Conservation (phyloP, 768 basidiomycete genomes). For the Tylopilus vinaceipallidus region DNA sequence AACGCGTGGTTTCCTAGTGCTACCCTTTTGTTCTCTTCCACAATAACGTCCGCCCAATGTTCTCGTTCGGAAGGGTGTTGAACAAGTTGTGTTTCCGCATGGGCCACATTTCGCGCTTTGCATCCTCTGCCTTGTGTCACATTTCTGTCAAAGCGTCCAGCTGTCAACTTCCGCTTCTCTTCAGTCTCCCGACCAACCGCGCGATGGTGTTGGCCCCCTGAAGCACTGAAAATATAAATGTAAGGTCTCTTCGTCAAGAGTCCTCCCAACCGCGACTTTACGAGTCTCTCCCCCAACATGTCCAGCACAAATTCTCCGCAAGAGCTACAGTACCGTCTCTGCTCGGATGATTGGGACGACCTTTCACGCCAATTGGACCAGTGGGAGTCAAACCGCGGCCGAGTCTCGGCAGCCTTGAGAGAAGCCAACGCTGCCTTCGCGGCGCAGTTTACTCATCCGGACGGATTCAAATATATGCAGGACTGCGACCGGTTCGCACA, state of each 20-base stretch:
- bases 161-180: neutral
- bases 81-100: slow-evolving; percentile 9
- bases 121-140: neutral
- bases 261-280: neutral
- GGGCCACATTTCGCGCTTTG: slow-evolving; percentile 1
- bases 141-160: slow-evolving; percentile 1
- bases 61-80: no score
- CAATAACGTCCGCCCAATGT: neutral
- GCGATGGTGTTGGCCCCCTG: slow-evolving; percentile 3
- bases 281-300: slow-evolving; percentile 3
- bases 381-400: neutral
- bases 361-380: neutral
- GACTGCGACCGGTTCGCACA: slow-evolving; percentile 9
- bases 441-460: slow-evolving; percentile 13
- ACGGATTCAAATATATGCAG: slow-evolving; percentile 6
- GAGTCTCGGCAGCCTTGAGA: slow-evolving; percentile 4
- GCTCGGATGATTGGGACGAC: slow-evolving; percentile 1
- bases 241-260: neutral
- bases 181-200: neutral
- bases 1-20: neutral
- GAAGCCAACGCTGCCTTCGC: slow-evolving; percentile 14
- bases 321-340: no score
- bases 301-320: neutral
- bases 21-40: slow-evolving; percentile 8
- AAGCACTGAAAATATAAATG: slow-evolving; percentile 10